phyloP scores from a whole-genome alignment of 2,329 filamentous ascomycete genomes.

The Colletotrichum sp. region DNA sequence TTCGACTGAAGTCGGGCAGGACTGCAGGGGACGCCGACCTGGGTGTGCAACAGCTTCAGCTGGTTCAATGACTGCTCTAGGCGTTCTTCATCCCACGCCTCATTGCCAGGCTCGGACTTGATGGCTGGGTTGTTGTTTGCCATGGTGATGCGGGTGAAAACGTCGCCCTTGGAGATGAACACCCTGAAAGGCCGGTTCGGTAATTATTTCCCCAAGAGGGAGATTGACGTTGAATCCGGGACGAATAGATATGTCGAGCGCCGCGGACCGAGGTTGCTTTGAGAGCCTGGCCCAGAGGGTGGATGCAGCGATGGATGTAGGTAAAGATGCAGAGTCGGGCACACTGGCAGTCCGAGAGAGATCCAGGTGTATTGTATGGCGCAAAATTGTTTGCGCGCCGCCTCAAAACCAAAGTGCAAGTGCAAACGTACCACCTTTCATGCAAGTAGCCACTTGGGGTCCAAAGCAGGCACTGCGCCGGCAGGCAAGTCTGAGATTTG shows the following conservation, averaged over 20 bases:
- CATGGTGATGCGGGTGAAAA: neutral
- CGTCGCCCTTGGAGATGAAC: neutral
- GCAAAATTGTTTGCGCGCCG: conserved; percentile 6
- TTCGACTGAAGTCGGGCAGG: neutral
- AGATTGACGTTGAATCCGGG: neutral
- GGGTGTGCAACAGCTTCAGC: conserved; percentile 60
- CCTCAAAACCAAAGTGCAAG: neutral
- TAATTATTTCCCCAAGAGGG: neutral
- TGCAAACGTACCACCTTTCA: conserved; percentile 12
- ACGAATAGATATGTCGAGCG: neutral
- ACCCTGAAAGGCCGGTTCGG: neutral
- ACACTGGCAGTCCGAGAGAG: neutral
- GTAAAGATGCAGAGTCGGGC: neutral
- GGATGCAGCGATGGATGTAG: neutral
- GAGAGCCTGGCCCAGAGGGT: neutral
- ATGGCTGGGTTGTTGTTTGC: conserved; percentile 13
- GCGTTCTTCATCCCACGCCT: conserved; percentile 52
- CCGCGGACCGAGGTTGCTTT: neutral
- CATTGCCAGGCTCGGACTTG: conserved; percentile 25
- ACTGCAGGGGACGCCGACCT: conserved; percentile 40
- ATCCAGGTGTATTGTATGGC: neutral
- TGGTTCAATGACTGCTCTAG: conserved; percentile 54
- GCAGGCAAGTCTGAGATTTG: neutral
- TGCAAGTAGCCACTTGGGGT: neutral
- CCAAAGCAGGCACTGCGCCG: neutral